Evolutionary conservation across 306 rosid species (phyloP).

Genomic region (Cucumis cinereus): DNA sequence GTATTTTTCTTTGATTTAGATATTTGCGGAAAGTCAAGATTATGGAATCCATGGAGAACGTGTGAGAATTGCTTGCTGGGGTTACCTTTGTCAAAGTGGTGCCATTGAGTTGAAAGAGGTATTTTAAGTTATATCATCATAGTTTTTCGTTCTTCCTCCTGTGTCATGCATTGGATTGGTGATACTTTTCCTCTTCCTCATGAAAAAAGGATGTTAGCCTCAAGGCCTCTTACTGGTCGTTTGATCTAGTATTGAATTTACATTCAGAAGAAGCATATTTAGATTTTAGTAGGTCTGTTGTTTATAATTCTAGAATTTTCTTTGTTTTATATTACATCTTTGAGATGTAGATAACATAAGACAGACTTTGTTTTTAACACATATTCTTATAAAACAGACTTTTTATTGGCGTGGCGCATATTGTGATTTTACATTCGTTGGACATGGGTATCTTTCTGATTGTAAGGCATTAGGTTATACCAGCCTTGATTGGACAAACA

Average conservation of each 20-base stretch:
- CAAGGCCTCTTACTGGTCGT: neutral
- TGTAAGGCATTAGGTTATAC: neutral
- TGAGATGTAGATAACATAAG: neutral
- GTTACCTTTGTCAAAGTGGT: constrained; percentile 98
- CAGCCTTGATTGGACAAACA: neutral
- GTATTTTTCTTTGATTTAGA: constrained; percentile 32
- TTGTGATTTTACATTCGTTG: neutral
- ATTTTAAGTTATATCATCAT: constrained; percentile 4
- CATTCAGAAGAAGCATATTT: neutral
- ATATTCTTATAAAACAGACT: no score
- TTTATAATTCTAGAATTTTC: neutral
- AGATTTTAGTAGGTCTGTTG: neutral
- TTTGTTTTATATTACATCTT: neutral
- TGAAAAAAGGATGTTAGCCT: neutral
- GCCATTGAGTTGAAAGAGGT: constrained; percentile 98
- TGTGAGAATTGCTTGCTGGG: constrained; percentile 98
- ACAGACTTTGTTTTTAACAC: neutral
- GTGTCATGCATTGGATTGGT: neutral
- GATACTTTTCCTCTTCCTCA: neutral
- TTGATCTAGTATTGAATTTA: neutral
- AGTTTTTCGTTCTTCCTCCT: neutral
- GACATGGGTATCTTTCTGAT: neutral
- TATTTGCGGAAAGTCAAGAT: constrained; percentile 92
- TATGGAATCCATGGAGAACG: constrained; percentile 94
- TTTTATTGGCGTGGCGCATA: no score